Base-by-base conservation (phyloP, 2,329 filamentous ascomycete species). In the Cladosporium sp. region DNA sequence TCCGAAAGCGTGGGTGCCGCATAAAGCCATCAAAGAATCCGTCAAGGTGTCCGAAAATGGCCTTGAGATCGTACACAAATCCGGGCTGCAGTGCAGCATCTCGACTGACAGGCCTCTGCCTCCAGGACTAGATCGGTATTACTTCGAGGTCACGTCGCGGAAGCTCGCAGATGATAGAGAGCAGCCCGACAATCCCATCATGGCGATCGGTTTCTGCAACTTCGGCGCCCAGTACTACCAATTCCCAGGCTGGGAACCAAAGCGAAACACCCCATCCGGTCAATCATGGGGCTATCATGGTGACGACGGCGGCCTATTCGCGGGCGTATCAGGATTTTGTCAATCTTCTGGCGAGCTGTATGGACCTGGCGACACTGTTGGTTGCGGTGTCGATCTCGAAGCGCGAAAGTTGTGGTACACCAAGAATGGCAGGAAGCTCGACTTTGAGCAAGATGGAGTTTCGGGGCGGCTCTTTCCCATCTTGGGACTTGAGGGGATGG, bases 101-200 rank as follows among this genome's bases (percentile, higher is more conserved):
- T 65, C 66, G 11, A 66, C 67, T 1, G 61, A 70, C 49, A 66
- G 59, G 41, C 67, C 68, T 11, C 54, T 70, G 3, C 68, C 65
- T 18, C 58, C 63, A 24, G 61, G 63, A 3, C 58, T 66, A 2
- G 64, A 69, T 10, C 32, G 44, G 12, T 70, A 58, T 44, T 68
- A 70, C 58, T 70, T 64, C 54, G 68, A 69, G 57, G 55, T 69
- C 1, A 67, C 67, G 8, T 49, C 58, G 26, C 55, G n/a, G 11
- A 51, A 54, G 32, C 18, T 57, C 52, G 6, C 49, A 28, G 14
- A 26, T 4, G 52, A 36, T 8, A 11, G 11, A 34, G 11, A 57
- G n/a, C 26, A 30, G 30, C 26, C 52, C 52, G 30, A 57, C 5
- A 55, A 64, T n/a, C 65, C 65, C 4, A n/a, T 28, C 21, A 41